Evolutionary conservation across 2,329 filamentous ascomycete species (phyloP).

Genomic region (Pseudogymnoascus sp.): DNA sequence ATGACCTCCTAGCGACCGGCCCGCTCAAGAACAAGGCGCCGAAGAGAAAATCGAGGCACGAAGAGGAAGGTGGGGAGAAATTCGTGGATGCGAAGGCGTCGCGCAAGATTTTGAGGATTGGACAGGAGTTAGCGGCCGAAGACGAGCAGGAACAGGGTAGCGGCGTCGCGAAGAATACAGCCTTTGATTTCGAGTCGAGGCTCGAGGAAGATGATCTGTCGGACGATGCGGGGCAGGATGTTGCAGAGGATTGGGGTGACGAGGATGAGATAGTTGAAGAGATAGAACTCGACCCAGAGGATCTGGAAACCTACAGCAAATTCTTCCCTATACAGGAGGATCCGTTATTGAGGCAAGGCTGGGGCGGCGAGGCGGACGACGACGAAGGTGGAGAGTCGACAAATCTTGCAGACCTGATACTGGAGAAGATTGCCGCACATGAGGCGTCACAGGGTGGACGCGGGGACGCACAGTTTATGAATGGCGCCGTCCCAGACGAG

Average conservation of each 20-base stretch:
- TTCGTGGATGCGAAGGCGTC: conserved; percentile 88
- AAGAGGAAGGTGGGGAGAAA: conserved; percentile 53
- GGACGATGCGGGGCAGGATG: conserved; percentile 41
- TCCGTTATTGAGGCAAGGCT: conserved; percentile 25
- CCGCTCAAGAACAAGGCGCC: conserved; percentile 66
- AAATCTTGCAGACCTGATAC: conserved; percentile 86
- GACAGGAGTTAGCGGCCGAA: conserved; percentile 81
- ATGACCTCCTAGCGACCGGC: conserved; percentile 70
- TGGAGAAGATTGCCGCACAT: conserved; percentile 88
- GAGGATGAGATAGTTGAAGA: conserved; percentile 67
- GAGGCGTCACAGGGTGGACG: conserved; percentile 57
- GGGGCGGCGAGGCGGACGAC: conserved; percentile 34
- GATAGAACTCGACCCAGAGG: conserved; percentile 78
- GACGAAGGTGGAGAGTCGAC: conserved; percentile 50
- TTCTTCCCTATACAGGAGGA: conserved; percentile 69
- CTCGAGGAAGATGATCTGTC: conserved; percentile 46
- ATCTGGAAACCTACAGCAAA: conserved; percentile 83
- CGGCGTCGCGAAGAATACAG: conserved; percentile 38
- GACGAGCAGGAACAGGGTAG: conserved; percentile 45
- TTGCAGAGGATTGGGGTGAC: conserved; percentile 63
- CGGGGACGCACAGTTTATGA: conserved; percentile 20
- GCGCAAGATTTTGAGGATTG: conserved; percentile 80
- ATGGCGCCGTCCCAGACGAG: conserved; percentile 53
- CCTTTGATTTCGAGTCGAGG: conserved; percentile 75
- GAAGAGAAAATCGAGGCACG: conserved; percentile 57